Evolutionary conservation across 495 filamentous ascomycete genomes (phyloP).

Genomic region (Trichoderma orchidacearum): DNA sequence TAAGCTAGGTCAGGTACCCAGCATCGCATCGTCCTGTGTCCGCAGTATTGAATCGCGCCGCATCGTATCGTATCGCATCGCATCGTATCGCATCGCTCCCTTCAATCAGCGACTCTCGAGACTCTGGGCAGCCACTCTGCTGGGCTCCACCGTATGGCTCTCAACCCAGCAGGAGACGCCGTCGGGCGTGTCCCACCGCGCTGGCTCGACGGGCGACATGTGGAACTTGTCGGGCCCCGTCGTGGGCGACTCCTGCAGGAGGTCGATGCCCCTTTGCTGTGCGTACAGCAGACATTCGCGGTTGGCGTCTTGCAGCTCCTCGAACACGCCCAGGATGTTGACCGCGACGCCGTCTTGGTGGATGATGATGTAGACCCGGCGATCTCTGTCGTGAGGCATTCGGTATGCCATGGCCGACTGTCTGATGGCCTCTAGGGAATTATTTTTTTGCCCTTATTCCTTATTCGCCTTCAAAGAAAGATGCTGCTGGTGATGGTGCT

Average conservation of each 20-base stretch:
- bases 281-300: background rate
- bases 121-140: background rate
- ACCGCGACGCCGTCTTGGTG: background rate
- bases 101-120: background rate
- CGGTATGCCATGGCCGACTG: background rate
- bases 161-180: conserved; percentile 4
- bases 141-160: background rate
- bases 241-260: background rate
- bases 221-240: background rate
- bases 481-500: background rate
- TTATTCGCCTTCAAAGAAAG: background rate
- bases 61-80: background rate
- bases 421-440: background rate
- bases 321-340: background rate
- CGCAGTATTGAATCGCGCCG: too few species aligned
- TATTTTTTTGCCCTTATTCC: background rate
- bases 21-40: too few species aligned
- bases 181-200: conserved; percentile 2
- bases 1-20: too few species aligned
- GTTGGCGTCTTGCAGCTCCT: conserved; percentile 4
- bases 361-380: conserved; percentile 3
- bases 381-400: background rate
- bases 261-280: background rate
- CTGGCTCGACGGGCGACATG: background rate
- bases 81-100: background rate